Conservation (phyloP, 2,329 filamentous ascomycete genomes). For the Ceratocystis alfenasii region DNA sequence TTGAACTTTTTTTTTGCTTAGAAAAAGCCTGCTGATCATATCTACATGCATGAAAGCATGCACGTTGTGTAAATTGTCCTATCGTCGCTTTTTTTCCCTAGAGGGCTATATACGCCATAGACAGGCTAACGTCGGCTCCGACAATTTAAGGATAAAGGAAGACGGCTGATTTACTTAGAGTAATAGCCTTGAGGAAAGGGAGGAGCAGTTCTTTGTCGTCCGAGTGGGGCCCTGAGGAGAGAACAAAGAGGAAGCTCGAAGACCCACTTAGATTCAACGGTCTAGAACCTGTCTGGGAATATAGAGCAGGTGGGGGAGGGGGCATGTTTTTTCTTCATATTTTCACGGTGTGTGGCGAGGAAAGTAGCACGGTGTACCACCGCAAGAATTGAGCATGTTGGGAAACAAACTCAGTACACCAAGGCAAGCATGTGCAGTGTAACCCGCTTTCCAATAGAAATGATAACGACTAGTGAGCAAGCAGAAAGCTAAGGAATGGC, state of each 20-base stretch:
- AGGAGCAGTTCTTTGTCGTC: not conserved
- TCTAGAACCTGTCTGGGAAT: not conserved
- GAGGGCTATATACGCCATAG: not conserved
- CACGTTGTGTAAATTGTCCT: not conserved
- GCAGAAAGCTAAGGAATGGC: not conserved
- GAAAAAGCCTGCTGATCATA: not conserved
- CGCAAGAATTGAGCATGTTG: not conserved
- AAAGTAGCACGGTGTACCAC: not conserved
- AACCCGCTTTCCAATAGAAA: not conserved
- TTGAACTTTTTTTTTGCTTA: not conserved
- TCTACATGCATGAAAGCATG: not conserved
- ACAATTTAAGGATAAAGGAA: not conserved
- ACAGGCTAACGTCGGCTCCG: not conserved
- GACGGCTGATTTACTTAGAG: not conserved
- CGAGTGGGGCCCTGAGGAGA: not conserved
- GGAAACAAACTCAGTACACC: not conserved
- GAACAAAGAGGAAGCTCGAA: conserved; percentile 7
- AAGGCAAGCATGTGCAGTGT: not conserved
- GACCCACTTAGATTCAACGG: not conserved
- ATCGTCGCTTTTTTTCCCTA: not conserved
- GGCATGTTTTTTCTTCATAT: not conserved
- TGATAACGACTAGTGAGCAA: not conserved
- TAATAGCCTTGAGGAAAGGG: not conserved
- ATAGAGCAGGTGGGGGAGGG: not conserved
- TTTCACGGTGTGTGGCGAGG: not conserved